These are phyloP conservation scores for Coprinopsis cinerea DNA, from an alignment of 768 basidiomycete genomes.

Conservation along the genomic window DNA sequence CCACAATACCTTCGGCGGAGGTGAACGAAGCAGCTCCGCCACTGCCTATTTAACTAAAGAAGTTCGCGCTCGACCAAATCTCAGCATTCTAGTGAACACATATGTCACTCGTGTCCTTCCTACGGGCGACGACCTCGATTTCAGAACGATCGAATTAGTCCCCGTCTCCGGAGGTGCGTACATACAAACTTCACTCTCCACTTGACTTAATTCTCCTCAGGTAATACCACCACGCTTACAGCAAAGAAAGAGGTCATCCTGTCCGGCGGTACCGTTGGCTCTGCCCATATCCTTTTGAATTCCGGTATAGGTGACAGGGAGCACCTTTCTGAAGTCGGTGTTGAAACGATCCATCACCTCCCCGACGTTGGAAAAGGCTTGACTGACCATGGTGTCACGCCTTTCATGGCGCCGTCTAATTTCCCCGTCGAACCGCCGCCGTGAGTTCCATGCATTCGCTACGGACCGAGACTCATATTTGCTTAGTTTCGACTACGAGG, in stretches of 20 bases:
- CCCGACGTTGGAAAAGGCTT: slow-evolving; percentile 33
- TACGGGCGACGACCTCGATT: background rate
- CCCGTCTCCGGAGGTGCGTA: background rate
- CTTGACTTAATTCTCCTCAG: background rate
- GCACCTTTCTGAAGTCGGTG: slow-evolving; percentile 18
- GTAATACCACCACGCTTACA: slow-evolving; percentile 9
- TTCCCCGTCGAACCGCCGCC: slow-evolving; percentile 4
- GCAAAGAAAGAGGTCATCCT: slow-evolving; percentile 33
- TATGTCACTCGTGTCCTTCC: slow-evolving; percentile 18
- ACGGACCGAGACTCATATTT: too few species aligned
- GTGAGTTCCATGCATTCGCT: background rate
- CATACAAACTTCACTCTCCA: background rate
- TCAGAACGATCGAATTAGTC: slow-evolving; percentile 3
- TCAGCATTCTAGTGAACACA: slow-evolving; percentile 25
- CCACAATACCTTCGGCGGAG: slow-evolving; percentile 17
- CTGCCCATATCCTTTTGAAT: slow-evolving; percentile 26
- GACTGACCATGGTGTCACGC: slow-evolving; percentile 22
- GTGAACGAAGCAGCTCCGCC: slow-evolving; percentile 21
- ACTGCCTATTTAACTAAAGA: slow-evolving; percentile 19
- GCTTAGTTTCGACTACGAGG: slow-evolving; percentile 5
- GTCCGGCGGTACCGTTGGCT: slow-evolving; percentile 31
- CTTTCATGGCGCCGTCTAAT: slow-evolving; percentile 2
- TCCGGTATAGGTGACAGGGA: slow-evolving; percentile 29
- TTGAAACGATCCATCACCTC: slow-evolving; percentile 23
- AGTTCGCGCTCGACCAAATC: slow-evolving; percentile 19